Evolutionary conservation across 2,329 filamentous ascomycete species (phyloP), one percentile per base, ranked within the genome.

Genomic region (Thelonectria rubi): DNA sequence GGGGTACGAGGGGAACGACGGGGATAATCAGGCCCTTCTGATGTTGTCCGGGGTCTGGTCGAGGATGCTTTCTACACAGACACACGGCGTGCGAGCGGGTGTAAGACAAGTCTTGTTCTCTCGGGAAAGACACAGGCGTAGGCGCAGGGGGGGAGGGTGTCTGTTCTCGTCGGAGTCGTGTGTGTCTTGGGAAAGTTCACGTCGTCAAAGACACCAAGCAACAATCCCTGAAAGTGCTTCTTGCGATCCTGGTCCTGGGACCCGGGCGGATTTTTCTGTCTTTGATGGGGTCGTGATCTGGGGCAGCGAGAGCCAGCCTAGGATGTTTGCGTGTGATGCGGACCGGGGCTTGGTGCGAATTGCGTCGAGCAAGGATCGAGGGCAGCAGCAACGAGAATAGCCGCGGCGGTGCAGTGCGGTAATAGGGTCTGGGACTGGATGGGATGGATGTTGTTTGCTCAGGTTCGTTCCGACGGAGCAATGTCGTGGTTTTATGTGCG

Each of bases 31-130:
- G 34, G 49, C 56, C 43, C 17, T 48, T 57, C 30, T 50, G 30
- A 42, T 21, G 14, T 37, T 37, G 50, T 62, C 46, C 65, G 63
- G 66, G 66, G 59, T 65, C 66, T 70, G 32, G 32, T 69, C 68
- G 65, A 68, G 3, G 50, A 64, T 70, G 68, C 14, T 17, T 11
- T 18, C 69, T 68, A 69, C 68, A 70, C 62, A 67, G 62, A 58
- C 55, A 58, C 63, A 62, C 50, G 54, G 42, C 39, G 58, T 56
- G 55, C 42, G 49, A 42, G 55, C 53, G 43, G 8, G 2, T 10
- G n/a, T 37, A 20, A 52, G 24, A 10, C 39, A 24, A 26, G 32
- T 37, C 26, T 56, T 65, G 54, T 60, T 49, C 46, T 61, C 55
- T 58, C 52, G 56, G n/a, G 46, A 57, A n/a, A 39, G 42, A 52